Conservation (phyloP, 192 early-diverging fungal genomes). For the Coemansia sp. region DNA sequence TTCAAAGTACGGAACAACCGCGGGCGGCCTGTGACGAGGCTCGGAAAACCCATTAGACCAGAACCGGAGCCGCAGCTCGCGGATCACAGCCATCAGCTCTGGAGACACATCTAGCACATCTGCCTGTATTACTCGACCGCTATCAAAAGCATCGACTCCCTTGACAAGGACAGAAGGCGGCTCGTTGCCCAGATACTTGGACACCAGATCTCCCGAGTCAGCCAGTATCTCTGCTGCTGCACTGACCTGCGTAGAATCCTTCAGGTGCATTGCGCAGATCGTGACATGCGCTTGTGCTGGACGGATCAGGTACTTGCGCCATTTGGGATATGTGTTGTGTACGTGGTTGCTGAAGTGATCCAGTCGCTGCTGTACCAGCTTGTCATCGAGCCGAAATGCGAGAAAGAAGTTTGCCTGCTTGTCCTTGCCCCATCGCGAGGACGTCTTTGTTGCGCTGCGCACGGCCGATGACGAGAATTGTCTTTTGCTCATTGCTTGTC, state of each 20-base stretch:
- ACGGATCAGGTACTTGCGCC: constrained; percentile 15
- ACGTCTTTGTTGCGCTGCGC: background rate
- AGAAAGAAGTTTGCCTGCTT: constrained; percentile 18
- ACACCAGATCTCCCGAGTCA: background rate
- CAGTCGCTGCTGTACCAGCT: constrained; percentile 2
- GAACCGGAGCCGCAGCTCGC: constrained; percentile 13
- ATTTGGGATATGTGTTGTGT: constrained; percentile 1
- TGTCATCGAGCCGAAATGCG: constrained; percentile 6
- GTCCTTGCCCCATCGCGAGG: background rate
- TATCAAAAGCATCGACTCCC: constrained; percentile 3
- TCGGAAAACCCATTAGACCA: constrained; percentile 14
- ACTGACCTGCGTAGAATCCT: background rate
- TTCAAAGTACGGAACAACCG: constrained; percentile 1
- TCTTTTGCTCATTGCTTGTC: background rate
- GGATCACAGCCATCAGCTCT: background rate
- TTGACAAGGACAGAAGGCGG: constrained; percentile 1
- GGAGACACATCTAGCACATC: background rate
- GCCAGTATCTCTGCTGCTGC: constrained; percentile 3
- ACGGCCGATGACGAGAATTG: background rate
- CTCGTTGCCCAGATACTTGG: background rate
- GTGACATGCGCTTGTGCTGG: constrained; percentile 8
- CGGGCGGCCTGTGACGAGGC: background rate
- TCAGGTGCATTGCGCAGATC: constrained; percentile 1
- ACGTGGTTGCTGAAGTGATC: constrained; percentile 4
- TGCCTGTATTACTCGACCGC: constrained; percentile 5